Conservation (phyloP, 352 stramenopile species). For the Globisporangium acanthophoron region DNA sequence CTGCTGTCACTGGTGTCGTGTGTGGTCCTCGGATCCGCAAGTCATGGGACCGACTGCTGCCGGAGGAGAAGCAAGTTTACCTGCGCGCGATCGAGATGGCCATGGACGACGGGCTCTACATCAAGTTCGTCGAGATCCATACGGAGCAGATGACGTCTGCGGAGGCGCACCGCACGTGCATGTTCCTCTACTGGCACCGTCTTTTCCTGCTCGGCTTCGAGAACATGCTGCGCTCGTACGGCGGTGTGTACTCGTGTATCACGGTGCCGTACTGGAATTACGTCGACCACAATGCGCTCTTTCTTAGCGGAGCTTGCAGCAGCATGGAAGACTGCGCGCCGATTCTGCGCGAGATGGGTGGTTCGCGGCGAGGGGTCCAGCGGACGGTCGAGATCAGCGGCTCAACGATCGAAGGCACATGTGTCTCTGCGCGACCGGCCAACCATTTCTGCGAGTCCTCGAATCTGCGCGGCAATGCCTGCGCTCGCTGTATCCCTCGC, state of each 20-base stretch:
- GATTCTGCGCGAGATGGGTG: constrained; percentile 67
- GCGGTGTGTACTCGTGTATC: constrained; percentile 76
- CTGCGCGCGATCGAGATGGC: constrained; percentile 57
- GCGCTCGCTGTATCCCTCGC: constrained; percentile 63
- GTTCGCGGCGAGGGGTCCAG: constrained; percentile 30
- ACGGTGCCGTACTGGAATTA: constrained; percentile 89
- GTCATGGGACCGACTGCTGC: constrained; percentile 61
- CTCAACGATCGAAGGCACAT: constrained; percentile 52
- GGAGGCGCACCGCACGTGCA: constrained; percentile 82
- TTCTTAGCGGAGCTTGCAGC: constrained; percentile 44
- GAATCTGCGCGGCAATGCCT: constrained; percentile 24
- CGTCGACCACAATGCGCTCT: constrained; percentile 72
- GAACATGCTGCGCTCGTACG: constrained; percentile 80
- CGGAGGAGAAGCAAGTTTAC: constrained; percentile 67
- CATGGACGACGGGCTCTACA: constrained; percentile 83
- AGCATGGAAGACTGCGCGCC: constrained; percentile 74
- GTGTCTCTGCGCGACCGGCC: constrained; percentile 33
- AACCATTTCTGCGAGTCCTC: constrained; percentile 82
- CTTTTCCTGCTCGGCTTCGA: constrained; percentile 76
- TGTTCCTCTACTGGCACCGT: constrained; percentile 89
- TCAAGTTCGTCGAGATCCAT: constrained; percentile 87
- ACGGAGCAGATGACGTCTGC: constrained; percentile 76
- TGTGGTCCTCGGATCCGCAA: constrained; percentile 75
- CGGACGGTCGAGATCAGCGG: constrained; percentile 63
- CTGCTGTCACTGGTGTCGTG: background rate